phyloP scores from a whole-genome alignment of 148 eudicot genomes.

The Persicaria tinctoria region DNA sequence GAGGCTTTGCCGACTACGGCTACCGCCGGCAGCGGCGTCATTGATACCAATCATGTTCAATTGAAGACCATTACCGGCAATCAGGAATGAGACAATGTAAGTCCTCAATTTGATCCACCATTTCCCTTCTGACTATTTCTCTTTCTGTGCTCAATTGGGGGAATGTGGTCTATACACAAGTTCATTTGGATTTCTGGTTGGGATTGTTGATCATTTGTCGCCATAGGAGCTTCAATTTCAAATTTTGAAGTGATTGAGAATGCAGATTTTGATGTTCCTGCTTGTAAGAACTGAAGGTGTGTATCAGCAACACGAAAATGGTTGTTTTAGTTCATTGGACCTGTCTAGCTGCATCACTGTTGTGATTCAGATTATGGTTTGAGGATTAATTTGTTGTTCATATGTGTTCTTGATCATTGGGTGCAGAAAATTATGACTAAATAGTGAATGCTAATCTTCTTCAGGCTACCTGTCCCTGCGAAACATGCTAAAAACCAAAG shows the following conservation, averaged over 20 bases:
- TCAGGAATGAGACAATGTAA: conserved; percentile 47
- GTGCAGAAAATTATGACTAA: not conserved
- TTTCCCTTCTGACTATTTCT: not conserved
- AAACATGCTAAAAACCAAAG: not conserved
- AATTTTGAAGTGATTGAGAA: not conserved
- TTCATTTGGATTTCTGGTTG: not conserved
- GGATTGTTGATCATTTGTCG: not conserved
- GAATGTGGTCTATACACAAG: not conserved
- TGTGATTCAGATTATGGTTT: not conserved
- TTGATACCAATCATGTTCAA: conserved; percentile 59
- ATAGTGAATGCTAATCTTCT: not conserved
- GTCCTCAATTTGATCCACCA: not conserved
- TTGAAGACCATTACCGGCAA: conserved; percentile 77
- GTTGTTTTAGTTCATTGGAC: not conserved
- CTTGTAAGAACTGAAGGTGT: not conserved
- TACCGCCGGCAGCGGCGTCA: not conserved
- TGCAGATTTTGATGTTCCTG: conserved; percentile 5
- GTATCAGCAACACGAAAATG: not conserved
- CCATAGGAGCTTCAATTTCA: not conserved
- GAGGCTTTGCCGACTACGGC: conserved; percentile 58
- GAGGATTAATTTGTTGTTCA: not conserved
- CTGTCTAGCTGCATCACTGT: not conserved
- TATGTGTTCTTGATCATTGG: not conserved
- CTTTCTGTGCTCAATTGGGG: not conserved
- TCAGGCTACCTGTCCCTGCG: not conserved